A percentile compares a stretch with the other conserved stretches of the same genome.
Conservation (phyloP, 805 yeast genomes). For the Schwanniomyces pseudopolymorphus region DNA sequence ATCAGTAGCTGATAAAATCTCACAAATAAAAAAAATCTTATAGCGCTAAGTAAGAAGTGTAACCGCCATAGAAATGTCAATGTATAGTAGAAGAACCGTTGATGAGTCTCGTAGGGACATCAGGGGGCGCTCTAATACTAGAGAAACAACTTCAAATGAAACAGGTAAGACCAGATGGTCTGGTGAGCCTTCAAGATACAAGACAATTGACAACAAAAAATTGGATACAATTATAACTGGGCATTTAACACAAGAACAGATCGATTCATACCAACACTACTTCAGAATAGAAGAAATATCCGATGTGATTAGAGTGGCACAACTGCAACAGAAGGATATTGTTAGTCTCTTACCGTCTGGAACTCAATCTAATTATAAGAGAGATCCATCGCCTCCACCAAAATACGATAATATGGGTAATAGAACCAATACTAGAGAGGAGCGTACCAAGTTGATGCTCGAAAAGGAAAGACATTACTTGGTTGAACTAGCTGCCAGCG, state of each 20-base stretch:
- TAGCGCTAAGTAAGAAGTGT: not conserved
- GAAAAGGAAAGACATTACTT: constrained; percentile 80
- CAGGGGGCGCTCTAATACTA: constrained; percentile 7
- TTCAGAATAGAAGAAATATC: constrained; percentile 82
- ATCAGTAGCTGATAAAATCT: not conserved
- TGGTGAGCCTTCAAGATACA: constrained; percentile 28
- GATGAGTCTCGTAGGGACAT: constrained; percentile 4
- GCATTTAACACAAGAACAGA: constrained; percentile 63
- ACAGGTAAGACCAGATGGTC: constrained; percentile 30
- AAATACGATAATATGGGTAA: constrained; percentile 80
- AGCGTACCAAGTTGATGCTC: constrained; percentile 54
- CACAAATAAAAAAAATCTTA: not conserved
- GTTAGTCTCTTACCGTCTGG: constrained; percentile 50
- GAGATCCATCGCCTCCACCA: constrained; percentile 92
- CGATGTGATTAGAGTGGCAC: constrained; percentile 44
- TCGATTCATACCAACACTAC: constrained; percentile 66
- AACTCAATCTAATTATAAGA: constrained; percentile 33
- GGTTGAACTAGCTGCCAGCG: constrained; percentile 70
- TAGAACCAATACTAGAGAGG: constrained; percentile 82
- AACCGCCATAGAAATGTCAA: constrained; percentile 3
- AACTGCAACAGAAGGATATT: constrained; percentile 29
- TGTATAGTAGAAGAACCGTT: constrained; percentile 6
- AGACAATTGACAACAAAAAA: constrained; percentile 17
- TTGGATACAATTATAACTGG: constrained; percentile 41
- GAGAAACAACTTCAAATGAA: not conserved